Evolutionary conservation across 768 basidiomycete species (phyloP), one percentile per base, ranked within the genome.

Genomic region (Tulasnella sp.): DNA sequence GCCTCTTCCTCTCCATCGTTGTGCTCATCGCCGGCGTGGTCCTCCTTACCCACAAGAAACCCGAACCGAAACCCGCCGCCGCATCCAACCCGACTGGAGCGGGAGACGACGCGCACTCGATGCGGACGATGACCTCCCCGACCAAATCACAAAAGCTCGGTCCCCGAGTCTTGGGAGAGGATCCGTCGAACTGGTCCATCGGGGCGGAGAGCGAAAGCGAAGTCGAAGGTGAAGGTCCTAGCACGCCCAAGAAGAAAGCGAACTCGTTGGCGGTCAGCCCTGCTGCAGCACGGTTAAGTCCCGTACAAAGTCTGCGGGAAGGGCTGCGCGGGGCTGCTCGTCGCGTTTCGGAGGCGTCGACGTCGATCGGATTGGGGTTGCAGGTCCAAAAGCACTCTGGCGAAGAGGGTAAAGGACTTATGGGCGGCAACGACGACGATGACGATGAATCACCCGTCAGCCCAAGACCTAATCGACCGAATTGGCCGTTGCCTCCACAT

Each of bases 31-130:
- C 86, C 0, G 95, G 96, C 11, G 96, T 98, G 67, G 90, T 95
- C n/a, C 86, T 98, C 0, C 83, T 98, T 32, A 95, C 94, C 3
- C 88, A 92, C 81, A 95, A 98, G 83, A 94, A 95, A 77, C 90
- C 93, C 0, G 90, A 92, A 41, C 75, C 78, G 81, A 84, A 66
- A 76, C 78, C 37, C 75, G 78, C 69, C 76, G 78, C 73, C 42
- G 36, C 41, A 12, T 62, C 75, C 75, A 78, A 71, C 77, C 81
- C 74, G n/a, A 76, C 72, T 19, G 78, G 81, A 74, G 76, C 26
- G 69, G 78, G 62, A 76, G 76, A 37, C 72, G 78, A 52, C 68
- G 22, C 34, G 16, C 42, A 70, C 29, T 70, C 81, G 59, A 74
- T 73, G 72, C 75, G 74, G 76, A 76, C 73, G 77, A 78, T 73